Evolutionary conservation across 2,329 filamentous ascomycete genomes (phyloP).

Genomic region (Xylaria sp.): DNA sequence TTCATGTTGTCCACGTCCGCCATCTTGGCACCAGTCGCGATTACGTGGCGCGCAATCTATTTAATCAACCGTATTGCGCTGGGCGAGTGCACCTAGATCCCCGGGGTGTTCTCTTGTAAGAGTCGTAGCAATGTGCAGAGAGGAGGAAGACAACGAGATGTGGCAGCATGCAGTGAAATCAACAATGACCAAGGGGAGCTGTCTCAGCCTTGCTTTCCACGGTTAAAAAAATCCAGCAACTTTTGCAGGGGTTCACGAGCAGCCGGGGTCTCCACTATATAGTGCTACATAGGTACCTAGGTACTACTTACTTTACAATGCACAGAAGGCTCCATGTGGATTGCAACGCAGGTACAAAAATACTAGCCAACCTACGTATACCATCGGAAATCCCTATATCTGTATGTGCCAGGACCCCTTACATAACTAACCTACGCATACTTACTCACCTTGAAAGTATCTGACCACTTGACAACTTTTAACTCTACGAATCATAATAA

Average conservation of each 20-base stretch:
- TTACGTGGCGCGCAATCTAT: neutral
- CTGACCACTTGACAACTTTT: too few species aligned
- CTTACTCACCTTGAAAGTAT: too few species aligned
- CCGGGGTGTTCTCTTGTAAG: neutral
- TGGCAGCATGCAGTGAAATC: too few species aligned
- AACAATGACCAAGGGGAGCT: slow-evolving; percentile 21
- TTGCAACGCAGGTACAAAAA: slow-evolving; percentile 13
- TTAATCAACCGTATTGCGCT: neutral
- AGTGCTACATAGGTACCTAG: neutral
- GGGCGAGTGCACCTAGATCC: neutral
- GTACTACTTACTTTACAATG: neutral
- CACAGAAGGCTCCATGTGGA: neutral
- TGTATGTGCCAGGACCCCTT: too few species aligned
- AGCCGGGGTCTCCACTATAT: slow-evolving; percentile 16
- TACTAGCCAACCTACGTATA: neutral
- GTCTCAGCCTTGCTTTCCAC: slow-evolving; percentile 43
- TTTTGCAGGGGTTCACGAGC: slow-evolving; percentile 33
- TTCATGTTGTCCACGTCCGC: slow-evolving; percentile 55
- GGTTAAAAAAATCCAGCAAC: slow-evolving; percentile 43
- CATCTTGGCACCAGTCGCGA: slow-evolving; percentile 46
- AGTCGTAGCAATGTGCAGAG: neutral
- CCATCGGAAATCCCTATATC: neutral
- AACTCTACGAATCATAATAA: too few species aligned
- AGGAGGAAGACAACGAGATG: neutral
- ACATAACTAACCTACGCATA: too few species aligned